These are phyloP conservation scores for Buxus sempervirens DNA, from an alignment of 164 flowering plant species.

Conservation along the genomic window DNA sequence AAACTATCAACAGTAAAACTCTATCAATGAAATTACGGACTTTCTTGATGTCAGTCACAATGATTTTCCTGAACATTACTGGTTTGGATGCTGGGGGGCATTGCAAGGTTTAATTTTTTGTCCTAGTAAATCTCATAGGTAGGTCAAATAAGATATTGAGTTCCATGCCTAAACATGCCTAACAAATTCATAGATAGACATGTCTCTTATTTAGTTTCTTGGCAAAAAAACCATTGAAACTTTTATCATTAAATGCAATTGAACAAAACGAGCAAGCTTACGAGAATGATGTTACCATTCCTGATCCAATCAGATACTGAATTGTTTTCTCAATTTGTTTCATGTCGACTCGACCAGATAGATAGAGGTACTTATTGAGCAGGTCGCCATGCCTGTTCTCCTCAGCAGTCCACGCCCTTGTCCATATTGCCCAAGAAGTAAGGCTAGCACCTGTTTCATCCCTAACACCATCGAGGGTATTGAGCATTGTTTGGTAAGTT, in stretches of 20 bases:
- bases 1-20: too few species aligned
- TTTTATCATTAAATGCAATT: too few species aligned
- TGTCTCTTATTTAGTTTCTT: not conserved
- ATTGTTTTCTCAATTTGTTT: conserved; percentile 68
- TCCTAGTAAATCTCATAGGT: not conserved
- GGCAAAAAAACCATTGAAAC: not conserved
- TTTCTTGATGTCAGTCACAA: too few species aligned
- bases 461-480: conserved; percentile 58
- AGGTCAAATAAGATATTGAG: not conserved
- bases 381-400: conserved; percentile 62
- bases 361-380: conserved; percentile 63
- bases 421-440: conserved; percentile 75
- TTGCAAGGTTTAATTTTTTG: too few species aligned
- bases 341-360: conserved; percentile 71
- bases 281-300: conserved; percentile 52
- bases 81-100: not conserved
- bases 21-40: too few species aligned
- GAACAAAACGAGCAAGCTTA: not conserved
- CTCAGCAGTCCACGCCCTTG: conserved; percentile 73
- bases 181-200: not conserved
- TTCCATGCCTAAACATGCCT: not conserved
- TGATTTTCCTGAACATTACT: not conserved
- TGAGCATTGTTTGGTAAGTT: conserved; percentile 59
- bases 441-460: conserved; percentile 78
- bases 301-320: conserved; percentile 70